Base-by-base conservation (phyloP, 192 early-diverging fungal genomes). In the Entomortierella chlamydospora region DNA sequence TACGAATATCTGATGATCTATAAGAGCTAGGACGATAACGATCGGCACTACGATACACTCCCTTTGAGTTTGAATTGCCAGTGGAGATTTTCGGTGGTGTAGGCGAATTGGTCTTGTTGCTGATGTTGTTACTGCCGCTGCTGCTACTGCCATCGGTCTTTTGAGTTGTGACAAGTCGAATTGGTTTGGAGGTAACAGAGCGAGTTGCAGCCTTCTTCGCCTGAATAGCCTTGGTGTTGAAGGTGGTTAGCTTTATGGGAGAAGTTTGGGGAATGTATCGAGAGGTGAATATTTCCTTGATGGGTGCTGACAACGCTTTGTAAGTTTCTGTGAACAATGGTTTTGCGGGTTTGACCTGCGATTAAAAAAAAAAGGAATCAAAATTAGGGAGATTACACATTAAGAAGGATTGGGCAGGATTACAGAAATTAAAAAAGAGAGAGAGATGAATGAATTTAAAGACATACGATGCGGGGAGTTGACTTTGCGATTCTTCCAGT, bases 261-360 rank as follows among this genome's bases (percentile, higher is more conserved):
- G 26, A 57, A 1, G 49, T 20, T 13, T 29, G 29, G 0, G 76
- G 76, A 15, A 79, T 45, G n/a, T 79, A 79, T 43, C 30, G 4
- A 9, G 76, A 64, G 11, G 76, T 79, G 39, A 56, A 79, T 12
- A 79, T 79, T 15, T 70, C 76, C 22, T 70, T 66, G 58, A 79
- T 26, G 8, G 76, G 76, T 3, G 68, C 67, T 8, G 53, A 37
- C 37, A 65, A 26, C 6, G 62, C 47, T n/a, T 43, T 70, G 43
- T 64, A 79, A 1, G 68, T 55, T 53, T 70, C 63, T 28, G 76
- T 66, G 63, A 79, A 79, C 29, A 79, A 4, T 20, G 74, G 42
- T 30, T 8, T 33, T 33, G 13, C 45, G 2, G 5, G 45, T 66
- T 47, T n/a, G 28, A 41, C 63, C 41, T 45, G n/a, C 0, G 37